Evolutionary conservation across 441 rosid genomes (phyloP), one percentile per base, ranked within the genome.

Genomic region (Jatropha podagrica): DNA sequence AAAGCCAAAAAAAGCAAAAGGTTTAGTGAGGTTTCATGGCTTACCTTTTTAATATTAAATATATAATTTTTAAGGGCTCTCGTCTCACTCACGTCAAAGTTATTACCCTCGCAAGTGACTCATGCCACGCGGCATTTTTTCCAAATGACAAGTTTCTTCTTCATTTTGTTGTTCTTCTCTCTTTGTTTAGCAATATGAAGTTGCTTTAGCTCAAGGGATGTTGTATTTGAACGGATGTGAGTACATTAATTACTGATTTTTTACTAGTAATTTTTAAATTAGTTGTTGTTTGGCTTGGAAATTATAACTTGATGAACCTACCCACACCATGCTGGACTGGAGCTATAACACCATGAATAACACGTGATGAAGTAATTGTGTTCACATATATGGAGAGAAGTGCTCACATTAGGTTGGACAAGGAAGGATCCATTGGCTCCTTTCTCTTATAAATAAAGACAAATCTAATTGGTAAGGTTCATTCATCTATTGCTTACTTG

Each of bases 291-390:
- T 26, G 20, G 37, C 51, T 56, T 56, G 4, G 26, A 42, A 72
- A 60, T 32, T 20, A 46, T 8, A 63, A 51, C 11, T 26, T 0
- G 3, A 51, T 52, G 60, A 13, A 12, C 37, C 48, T 46, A 18
- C 32, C 60, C n/a, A 0, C 18, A 26, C 11, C 59, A 7, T 32
- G 32, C 32, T 32, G 32, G 32, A 32, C 32, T 12, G 46, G 59
- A n/a, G 69, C 14, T 15, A 14, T 60, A 42, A 17, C 40, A 14
- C 55, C 67, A 60, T 44, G 8, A 20, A 72, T 42, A 18, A 72
- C 75, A 72, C 67, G 75, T 72, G 75, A 72, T 14, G 41, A 26
- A 72, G 54, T 20, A 38, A 8, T 42, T 62, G 11, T 69, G 44
- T 26, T 42, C 26, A 40, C 51, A 69, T 27, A 18, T 2, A 26